phyloP scores from a whole-genome alignment of 73 alveolate genomes.

The Paramecium caudatum region DNA sequence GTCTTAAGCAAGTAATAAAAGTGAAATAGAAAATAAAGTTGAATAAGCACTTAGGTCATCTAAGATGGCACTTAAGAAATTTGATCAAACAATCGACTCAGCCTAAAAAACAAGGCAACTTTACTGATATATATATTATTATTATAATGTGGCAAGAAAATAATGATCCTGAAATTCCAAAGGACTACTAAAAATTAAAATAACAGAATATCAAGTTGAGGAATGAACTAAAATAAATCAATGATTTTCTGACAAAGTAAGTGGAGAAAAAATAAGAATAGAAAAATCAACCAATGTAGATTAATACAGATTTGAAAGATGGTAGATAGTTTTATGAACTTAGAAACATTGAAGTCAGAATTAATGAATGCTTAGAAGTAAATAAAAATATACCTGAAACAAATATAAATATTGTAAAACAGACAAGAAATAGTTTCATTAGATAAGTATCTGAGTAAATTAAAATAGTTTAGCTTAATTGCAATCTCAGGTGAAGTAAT shows the following conservation, averaged over 20 bases:
- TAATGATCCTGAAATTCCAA: not conserved
- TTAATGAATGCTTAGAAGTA: conserved; percentile 13
- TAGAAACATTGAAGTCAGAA: conserved; percentile 40
- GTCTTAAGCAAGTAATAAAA: not conserved
- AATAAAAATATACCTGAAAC: conserved; percentile 19
- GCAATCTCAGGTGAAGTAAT: conserved; percentile 8
- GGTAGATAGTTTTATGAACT: not conserved
- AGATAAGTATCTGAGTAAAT: not conserved
- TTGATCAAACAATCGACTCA: not conserved
- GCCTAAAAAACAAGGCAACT: not conserved
- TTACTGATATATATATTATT: conserved; percentile 15
- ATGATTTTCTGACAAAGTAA: conserved; percentile 28
- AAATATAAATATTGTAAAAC: conserved; percentile 7
- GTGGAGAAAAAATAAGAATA: conserved; percentile 12
- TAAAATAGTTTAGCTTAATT: not conserved
- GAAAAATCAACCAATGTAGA: not conserved
- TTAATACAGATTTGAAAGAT: not conserved
- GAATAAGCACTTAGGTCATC: conserved; percentile 8
- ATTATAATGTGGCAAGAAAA: conserved; percentile 19
- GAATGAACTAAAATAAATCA: conserved; percentile 27
- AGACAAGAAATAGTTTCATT: not conserved
- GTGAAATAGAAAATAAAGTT: not conserved
- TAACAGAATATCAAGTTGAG: conserved; percentile 11
- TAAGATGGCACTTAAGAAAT: not conserved
- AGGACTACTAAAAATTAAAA: conserved; percentile 10